phyloP scores from a whole-genome alignment of 371 early-diverging fungal genomes.

The Mucor sp. region DNA sequence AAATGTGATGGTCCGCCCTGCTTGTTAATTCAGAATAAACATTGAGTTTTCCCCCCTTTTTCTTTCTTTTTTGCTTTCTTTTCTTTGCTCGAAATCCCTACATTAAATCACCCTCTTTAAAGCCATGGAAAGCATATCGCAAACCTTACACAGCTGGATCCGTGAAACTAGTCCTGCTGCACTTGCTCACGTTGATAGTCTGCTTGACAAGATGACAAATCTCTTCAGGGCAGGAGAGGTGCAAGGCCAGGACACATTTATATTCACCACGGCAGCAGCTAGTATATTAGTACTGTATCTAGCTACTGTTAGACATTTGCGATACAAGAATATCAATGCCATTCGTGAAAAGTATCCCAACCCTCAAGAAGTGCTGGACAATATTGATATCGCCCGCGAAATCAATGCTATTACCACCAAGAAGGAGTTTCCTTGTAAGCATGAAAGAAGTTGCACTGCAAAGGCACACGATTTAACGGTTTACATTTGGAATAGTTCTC shows the following conservation, averaged over 20 bases:
- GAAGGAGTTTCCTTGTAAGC: constrained; percentile 50
- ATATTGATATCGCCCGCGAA: constrained; percentile 35
- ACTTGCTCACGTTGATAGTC: background rate
- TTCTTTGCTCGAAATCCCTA: background rate
- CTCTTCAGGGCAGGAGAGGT: background rate
- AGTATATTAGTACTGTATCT: constrained; percentile 21
- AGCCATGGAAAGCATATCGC: background rate
- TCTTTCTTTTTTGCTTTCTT: background rate
- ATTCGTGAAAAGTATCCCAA: constrained; percentile 45
- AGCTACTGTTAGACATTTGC: constrained; percentile 33
- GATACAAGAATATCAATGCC: constrained; percentile 33
- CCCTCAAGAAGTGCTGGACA: constrained; percentile 37
- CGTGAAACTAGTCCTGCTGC: background rate
- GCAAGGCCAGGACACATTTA: background rate
- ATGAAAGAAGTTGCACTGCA: too few species aligned
- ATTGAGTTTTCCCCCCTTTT: background rate
- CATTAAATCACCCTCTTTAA: background rate
- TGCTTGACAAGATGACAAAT: background rate
- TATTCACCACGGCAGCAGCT: background rate
- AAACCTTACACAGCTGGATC: background rate
- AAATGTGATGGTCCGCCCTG: background rate
- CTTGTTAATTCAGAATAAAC: background rate
- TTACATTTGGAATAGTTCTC: background rate
- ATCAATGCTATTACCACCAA: constrained; percentile 13
- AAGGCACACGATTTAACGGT: background rate